phyloP scores from a whole-genome alignment of 2,329 filamentous ascomycete genomes.

The Tolypocladium pustulatum region DNA sequence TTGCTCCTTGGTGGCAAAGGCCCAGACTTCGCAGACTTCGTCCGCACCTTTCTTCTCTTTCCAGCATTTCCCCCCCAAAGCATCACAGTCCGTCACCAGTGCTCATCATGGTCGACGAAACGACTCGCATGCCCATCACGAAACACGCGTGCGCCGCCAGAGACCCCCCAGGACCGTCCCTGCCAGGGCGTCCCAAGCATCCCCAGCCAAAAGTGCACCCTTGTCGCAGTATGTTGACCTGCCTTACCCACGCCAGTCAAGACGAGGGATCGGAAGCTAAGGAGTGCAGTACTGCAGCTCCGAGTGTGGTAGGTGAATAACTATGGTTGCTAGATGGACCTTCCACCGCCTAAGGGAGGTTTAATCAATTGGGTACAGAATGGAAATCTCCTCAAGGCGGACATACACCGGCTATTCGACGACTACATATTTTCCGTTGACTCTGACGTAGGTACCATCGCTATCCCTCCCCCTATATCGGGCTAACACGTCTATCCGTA shows the following conservation, averaged over 20 bases:
- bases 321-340: no score
- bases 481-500: no score
- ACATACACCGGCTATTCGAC: no score
- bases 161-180: background rate
- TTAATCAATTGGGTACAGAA: no score
- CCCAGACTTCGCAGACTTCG: no score
- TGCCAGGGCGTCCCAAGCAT: slow-evolving; percentile 5
- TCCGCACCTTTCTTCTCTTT: background rate
- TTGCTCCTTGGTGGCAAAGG: background rate
- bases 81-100: no score
- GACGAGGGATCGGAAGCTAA: background rate
- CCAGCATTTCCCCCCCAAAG: background rate
- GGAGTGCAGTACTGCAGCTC: slow-evolving; percentile 11
- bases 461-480: no score
- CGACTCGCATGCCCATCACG: background rate
- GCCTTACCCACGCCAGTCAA: background rate
- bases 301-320: slow-evolving; percentile 9
- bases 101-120: background rate
- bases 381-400: no score
- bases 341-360: no score
- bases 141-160: slow-evolving; percentile 5
- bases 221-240: slow-evolving; percentile 9
- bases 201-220: slow-evolving; percentile 8
- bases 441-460: no score
- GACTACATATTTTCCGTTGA: no score